These are phyloP conservation scores for Sporothrix phasma DNA, from an alignment of 2,329 filamentous ascomycete species.

Conservation along the genomic window DNA sequence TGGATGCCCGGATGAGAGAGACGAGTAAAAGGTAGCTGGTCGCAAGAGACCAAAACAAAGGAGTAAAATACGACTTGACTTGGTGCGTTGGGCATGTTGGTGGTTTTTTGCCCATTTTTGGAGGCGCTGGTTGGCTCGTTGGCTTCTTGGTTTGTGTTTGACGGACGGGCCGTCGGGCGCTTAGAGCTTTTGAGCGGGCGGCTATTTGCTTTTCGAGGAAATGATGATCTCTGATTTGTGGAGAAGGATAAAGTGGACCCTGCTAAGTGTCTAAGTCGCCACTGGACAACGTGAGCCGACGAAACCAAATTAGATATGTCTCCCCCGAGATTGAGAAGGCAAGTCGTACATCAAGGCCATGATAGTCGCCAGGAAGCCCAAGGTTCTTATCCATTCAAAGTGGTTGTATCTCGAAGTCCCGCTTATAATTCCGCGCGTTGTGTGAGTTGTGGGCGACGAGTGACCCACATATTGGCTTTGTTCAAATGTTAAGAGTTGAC, in stretches of 20 bases:
- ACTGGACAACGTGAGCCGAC: neutral
- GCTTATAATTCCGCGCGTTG: too few relatives aligned
- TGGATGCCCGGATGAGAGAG: too few relatives aligned
- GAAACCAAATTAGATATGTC: too few relatives aligned
- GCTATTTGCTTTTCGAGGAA: slow-evolving; percentile 3
- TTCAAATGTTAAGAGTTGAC: neutral
- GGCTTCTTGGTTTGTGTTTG: neutral
- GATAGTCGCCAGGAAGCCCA: too few relatives aligned
- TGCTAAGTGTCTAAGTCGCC: neutral
- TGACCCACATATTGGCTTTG: neutral
- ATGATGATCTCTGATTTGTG: neutral
- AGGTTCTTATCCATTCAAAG: too few relatives aligned
- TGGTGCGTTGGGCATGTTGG: neutral
- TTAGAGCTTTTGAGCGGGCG: slow-evolving; percentile 5
- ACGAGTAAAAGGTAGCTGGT: neutral
- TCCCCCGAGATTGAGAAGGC: neutral
- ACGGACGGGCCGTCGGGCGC: slow-evolving; percentile 7
- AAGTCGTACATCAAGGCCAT: neutral
- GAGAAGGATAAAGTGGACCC: neutral
- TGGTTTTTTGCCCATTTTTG: neutral
- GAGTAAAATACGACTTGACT: too few relatives aligned
- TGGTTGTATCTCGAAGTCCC: too few relatives aligned
- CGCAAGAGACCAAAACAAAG: neutral
- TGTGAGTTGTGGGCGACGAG: too few relatives aligned
- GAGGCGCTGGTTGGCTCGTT: neutral